These are phyloP conservation scores for Piromyces sp. DNA, from an alignment of 192 early-diverging fungal species.

Conservation along the genomic window DNA sequence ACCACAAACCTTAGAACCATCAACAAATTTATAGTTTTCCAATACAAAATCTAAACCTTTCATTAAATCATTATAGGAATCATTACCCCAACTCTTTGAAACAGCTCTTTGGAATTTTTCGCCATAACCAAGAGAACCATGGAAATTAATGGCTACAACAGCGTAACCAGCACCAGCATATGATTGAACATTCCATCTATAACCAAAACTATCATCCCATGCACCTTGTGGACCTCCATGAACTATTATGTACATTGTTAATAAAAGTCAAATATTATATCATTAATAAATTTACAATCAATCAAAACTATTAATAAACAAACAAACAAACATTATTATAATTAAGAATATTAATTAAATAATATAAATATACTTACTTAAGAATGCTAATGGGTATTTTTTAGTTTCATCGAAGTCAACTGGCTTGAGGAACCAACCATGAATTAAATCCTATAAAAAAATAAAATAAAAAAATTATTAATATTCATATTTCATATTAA, in stretches of 20 bases:
- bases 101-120: slow-evolving; percentile 58
- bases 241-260: slow-evolving; percentile 12
- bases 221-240: slow-evolving; percentile 69
- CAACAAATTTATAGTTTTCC: slow-evolving; percentile 30
- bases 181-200: slow-evolving; percentile 58
- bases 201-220: slow-evolving; percentile 39
- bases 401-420: slow-evolving; percentile 24
- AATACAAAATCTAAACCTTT: slow-evolving; percentile 46
- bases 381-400: slow-evolving; percentile 54
- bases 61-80: slow-evolving; percentile 59
- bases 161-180: slow-evolving; percentile 57
- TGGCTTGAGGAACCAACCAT: slow-evolving; percentile 53
- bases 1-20: slow-evolving; percentile 29
- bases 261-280: no score
- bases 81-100: slow-evolving; percentile 51
- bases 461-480: no score
- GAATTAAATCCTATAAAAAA: slow-evolving; percentile 16
- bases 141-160: slow-evolving; percentile 52
- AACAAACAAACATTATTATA: no score
- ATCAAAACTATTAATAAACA: no score
- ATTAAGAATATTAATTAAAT: neutral
- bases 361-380: slow-evolving; percentile 7
- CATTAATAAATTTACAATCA: no score
- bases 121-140: slow-evolving; percentile 65
- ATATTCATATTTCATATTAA: no score